These are phyloP conservation scores for Sugiyamaella valdiviana DNA, from an alignment of 805 yeast species.

Conservation along the genomic window DNA sequence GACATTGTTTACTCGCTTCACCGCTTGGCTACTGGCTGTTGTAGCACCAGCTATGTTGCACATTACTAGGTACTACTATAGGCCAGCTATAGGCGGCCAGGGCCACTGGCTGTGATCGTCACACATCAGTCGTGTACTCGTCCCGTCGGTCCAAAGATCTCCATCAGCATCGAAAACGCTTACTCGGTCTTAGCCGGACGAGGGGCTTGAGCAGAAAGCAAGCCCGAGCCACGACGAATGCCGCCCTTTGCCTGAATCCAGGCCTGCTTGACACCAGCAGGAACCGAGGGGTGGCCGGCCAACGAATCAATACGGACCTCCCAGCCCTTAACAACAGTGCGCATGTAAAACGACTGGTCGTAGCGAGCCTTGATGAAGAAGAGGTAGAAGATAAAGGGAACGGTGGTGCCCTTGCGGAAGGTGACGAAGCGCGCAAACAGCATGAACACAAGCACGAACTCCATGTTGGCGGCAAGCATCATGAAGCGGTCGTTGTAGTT, in stretches of 20 bases:
- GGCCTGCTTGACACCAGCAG: slow-evolving; percentile 41
- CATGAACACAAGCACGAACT: slow-evolving; percentile 40
- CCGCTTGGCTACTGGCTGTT: no score
- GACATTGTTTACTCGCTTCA: no score
- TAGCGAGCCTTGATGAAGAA: slow-evolving; percentile 70
- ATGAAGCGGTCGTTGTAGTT: slow-evolving; percentile 54
- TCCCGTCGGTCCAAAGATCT: no score
- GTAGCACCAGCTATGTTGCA: no score
- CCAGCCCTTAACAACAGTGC: slow-evolving; percentile 58
- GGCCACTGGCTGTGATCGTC: no score
- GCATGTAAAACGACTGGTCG: slow-evolving; percentile 68
- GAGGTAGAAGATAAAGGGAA: slow-evolving; percentile 42
- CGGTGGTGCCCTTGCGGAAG: slow-evolving; percentile 59
- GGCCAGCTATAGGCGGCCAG: no score
- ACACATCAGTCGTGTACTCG: no score
- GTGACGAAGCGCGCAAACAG: slow-evolving; percentile 33
- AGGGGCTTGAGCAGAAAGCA: not conserved
- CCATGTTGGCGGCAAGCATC: slow-evolving; percentile 54
- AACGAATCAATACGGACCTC: slow-evolving; percentile 62
- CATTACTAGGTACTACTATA: no score
- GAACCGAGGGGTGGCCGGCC: slow-evolving; percentile 48
- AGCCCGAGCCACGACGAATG: slow-evolving; percentile 11
- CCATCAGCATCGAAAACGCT: not conserved
- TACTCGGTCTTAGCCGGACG: not conserved
- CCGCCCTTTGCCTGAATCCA: slow-evolving; percentile 45